Conservation (phyloP, 2,329 filamentous ascomycete species). For the Cryphonectria nitschkei region DNA sequence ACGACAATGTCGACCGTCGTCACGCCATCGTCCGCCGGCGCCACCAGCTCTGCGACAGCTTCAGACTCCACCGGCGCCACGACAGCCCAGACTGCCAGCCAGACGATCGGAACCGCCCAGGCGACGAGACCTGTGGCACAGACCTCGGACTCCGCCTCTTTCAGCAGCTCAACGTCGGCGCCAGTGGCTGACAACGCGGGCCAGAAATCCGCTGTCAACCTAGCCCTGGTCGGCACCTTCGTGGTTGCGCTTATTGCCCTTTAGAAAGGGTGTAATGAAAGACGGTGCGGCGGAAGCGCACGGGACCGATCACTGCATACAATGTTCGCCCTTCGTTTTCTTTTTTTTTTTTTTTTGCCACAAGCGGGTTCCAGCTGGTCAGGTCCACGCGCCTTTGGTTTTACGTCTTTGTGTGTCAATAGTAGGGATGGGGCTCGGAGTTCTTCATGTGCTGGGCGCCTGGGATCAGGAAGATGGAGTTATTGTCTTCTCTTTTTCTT, state of each 20-base stretch:
- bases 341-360: not conserved
- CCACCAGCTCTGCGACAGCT: constrained; percentile 22
- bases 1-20: constrained; percentile 30
- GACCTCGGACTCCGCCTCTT: constrained; percentile 28
- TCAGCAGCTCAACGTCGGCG: constrained; percentile 27
- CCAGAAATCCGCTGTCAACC: constrained; percentile 30
- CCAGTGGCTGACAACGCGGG: constrained; percentile 33
- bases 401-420: not conserved
- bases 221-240: constrained; percentile 30
- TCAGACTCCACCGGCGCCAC: constrained; percentile 28
- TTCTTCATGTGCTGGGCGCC: not conserved
- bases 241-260: constrained; percentile 27
- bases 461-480: not conserved
- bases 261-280: constrained; percentile 5
- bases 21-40: constrained; percentile 23
- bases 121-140: constrained; percentile 22
- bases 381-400: not conserved
- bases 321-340: not conserved
- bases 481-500: no score
- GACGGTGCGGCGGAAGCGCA: not conserved
- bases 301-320: not conserved
- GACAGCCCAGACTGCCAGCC: constrained; percentile 21
- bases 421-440: not conserved
- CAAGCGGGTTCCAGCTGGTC: not conserved
- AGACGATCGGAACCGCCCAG: not conserved